A percentile compares a stretch with the other conserved stretches of the same genome.
These are phyloP conservation scores for Suillus sp. DNA, from an alignment of 768 basidiomycete genomes.

Conservation along the genomic window DNA sequence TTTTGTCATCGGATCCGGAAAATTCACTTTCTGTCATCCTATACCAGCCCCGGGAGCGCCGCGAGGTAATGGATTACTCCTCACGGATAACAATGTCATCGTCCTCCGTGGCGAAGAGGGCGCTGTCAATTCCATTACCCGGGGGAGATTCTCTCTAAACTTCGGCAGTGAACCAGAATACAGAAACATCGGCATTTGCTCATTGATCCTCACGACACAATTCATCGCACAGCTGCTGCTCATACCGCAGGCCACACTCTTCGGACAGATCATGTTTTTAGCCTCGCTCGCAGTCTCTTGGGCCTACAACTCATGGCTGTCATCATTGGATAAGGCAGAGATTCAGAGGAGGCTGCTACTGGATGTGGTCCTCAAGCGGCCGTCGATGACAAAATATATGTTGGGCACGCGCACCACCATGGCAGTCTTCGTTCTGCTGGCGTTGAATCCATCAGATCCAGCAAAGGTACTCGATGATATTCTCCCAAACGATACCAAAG, in stretches of 20 bases:
- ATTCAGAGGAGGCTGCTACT: constrained; percentile 30
- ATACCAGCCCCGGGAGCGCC: constrained; percentile 28
- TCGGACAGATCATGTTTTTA: constrained; percentile 41
- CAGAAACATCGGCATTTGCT: constrained; percentile 32
- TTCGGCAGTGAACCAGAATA: constrained; percentile 32
- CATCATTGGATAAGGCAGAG: constrained; percentile 40
- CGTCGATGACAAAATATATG: constrained; percentile 26
- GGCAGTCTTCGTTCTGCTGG: constrained; percentile 29
- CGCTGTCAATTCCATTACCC: constrained; percentile 35
- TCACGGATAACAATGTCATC: constrained; percentile 26
- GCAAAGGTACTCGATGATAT: constrained; percentile 23
- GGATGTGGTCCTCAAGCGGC: constrained; percentile 24
- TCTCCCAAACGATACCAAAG: constrained; percentile 33
- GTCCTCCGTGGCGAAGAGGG: constrained; percentile 32
- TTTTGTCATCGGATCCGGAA: constrained; percentile 36
- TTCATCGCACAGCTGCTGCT: constrained; percentile 39
- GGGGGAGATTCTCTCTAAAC: constrained; percentile 32
- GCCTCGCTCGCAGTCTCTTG: constrained; percentile 36
- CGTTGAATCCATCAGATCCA: constrained; percentile 25
- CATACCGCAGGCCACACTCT: constrained; percentile 33
- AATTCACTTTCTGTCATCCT: constrained; percentile 30
- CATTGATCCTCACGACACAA: constrained; percentile 34
- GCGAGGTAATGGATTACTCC: constrained; percentile 34
- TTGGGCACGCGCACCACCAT: constrained; percentile 30
- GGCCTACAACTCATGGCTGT: constrained; percentile 38